Conservation (phyloP, 2,329 filamentous ascomycete genomes). For the Cytospora paraplurivora region DNA sequence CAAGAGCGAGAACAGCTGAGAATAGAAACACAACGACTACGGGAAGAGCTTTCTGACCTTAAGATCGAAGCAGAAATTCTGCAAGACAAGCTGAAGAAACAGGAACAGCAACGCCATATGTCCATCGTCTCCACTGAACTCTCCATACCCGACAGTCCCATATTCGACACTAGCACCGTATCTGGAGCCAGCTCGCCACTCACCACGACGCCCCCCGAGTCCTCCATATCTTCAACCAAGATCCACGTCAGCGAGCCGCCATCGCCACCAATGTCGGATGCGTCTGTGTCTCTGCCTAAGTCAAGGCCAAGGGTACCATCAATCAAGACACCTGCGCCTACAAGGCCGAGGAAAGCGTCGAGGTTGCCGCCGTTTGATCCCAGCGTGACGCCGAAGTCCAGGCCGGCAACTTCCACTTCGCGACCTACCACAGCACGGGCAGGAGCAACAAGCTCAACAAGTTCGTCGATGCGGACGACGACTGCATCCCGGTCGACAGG, state of each 20-base stretch:
- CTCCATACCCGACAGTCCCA: conserved; percentile 68
- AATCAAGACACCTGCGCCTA: conserved; percentile 45
- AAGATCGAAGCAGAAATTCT: conserved; percentile 95
- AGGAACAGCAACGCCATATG: conserved; percentile 56
- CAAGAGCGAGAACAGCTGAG: conserved; percentile 86
- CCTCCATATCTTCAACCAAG: conserved; percentile 45
- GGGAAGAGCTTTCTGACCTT: conserved; percentile 88
- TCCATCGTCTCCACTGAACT: conserved; percentile 63
- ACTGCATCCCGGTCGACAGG: conserved; percentile 50
- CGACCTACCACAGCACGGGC: conserved; percentile 40
- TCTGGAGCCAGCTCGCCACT: conserved; percentile 92
- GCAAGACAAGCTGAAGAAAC: conserved; percentile 87
- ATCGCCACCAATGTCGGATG: conserved; percentile 90
- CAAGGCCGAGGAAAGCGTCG: conserved; percentile 45
- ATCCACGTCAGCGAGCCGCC: conserved; percentile 77
- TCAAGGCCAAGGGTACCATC: conserved; percentile 42
- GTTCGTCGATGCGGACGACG: conserved; percentile 44
- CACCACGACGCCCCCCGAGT: conserved; percentile 78
- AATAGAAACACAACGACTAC: conserved; percentile 86
- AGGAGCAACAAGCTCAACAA: conserved; percentile 53
- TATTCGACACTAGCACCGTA: conserved; percentile 74
- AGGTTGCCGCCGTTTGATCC: conserved; percentile 58
- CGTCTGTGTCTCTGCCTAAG: conserved; percentile 63
- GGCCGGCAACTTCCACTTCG: conserved; percentile 41
- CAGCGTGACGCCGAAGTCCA: conserved; percentile 57